These are phyloP conservation scores for Anthoceros angustus DNA, from an alignment of 225 moss, liverwort and hornwort genomes.

Conservation along the genomic window DNA sequence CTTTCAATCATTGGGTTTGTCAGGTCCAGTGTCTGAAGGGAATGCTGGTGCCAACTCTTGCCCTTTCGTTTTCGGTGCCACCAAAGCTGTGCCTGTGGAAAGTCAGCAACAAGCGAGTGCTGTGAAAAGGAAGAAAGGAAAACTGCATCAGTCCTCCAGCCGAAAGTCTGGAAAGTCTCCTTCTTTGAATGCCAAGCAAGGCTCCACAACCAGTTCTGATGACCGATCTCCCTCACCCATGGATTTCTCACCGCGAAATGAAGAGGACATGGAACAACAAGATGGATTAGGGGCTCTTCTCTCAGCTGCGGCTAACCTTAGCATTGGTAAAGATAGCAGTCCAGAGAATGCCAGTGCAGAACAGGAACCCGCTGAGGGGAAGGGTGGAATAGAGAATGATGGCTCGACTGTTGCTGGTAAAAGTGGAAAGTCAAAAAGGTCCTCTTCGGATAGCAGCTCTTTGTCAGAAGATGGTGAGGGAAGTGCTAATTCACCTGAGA, in stretches of 20 bases:
- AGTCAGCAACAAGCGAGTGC: neutral
- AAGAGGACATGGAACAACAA: neutral
- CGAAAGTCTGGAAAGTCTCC: neutral
- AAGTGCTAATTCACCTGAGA: neutral
- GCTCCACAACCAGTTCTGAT: neutral
- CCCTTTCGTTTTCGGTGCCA: neutral
- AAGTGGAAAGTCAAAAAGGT: neutral
- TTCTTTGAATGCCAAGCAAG: neutral
- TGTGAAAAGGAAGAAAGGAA: neutral
- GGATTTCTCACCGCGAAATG: neutral
- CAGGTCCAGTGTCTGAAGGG: neutral
- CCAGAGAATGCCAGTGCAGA: neutral
- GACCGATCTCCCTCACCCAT: neutral
- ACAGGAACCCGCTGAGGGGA: neutral
- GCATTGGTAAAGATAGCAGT: conserved; percentile 1
- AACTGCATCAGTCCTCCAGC: neutral
- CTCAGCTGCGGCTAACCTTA: neutral
- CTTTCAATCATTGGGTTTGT: neutral
- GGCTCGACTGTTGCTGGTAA: neutral
- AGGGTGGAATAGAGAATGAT: neutral
- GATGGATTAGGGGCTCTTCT: neutral
- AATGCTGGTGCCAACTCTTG: neutral
- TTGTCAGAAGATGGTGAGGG: neutral
- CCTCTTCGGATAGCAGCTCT: neutral
- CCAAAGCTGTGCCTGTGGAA: neutral